Percentiles rank a stretch among this genome's conserved stretches.
These are phyloP conservation scores for Immersiporthe knoxdaviesiana DNA, from an alignment of 2,329 filamentous ascomycete genomes.

Conservation along the genomic window DNA sequence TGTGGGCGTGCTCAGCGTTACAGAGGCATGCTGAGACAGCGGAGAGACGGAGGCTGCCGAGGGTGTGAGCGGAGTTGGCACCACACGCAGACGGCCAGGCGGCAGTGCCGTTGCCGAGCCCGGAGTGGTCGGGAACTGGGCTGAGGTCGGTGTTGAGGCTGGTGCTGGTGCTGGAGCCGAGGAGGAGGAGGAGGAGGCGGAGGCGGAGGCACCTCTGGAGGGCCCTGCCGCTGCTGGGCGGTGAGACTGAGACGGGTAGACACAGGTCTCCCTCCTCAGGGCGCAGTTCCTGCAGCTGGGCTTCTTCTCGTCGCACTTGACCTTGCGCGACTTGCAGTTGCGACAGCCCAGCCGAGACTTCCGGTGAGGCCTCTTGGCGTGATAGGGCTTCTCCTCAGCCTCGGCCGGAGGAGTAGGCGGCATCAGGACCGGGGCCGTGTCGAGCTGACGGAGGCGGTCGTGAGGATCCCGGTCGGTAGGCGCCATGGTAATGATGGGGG, in stretches of 20 bases:
- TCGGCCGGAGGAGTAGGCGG: slow-evolving; percentile 17
- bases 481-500: slow-evolving; percentile 18
- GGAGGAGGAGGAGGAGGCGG: neutral
- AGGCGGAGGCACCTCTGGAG: slow-evolving; percentile 26
- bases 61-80: slow-evolving; percentile 11
- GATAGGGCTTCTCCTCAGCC: slow-evolving; percentile 40
- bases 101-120: neutral
- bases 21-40: slow-evolving; percentile 21
- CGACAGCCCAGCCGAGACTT: slow-evolving; percentile 58
- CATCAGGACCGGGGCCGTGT: slow-evolving; percentile 2
- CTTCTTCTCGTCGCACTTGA: slow-evolving; percentile 57
- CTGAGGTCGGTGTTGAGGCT: neutral
- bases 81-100: neutral
- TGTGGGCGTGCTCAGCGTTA: slow-evolving; percentile 10
- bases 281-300: slow-evolving; percentile 55
- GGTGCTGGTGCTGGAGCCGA: neutral
- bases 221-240: slow-evolving; percentile 12
- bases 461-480: slow-evolving; percentile 15
- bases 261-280: slow-evolving; percentile 51
- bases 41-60: slow-evolving; percentile 20
- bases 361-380: slow-evolving; percentile 57
- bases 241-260: slow-evolving; percentile 42
- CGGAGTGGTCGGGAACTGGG: neutral
- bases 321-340: slow-evolving; percentile 59
- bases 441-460: slow-evolving; percentile 7